Base-by-base conservation (phyloP, 306 rosid species). In the Sicyos edulis region DNA sequence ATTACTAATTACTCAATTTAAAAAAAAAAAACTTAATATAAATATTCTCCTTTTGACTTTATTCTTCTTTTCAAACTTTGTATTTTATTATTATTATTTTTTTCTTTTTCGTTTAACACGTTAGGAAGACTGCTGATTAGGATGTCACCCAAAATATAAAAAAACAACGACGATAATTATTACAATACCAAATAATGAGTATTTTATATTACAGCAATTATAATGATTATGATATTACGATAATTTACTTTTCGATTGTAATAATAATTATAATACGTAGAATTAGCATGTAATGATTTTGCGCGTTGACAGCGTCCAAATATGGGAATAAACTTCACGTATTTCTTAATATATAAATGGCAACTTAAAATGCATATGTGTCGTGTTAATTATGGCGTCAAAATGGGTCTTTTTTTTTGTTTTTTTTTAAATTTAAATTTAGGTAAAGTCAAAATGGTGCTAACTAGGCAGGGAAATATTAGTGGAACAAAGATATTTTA, bases 1-100 rank as follows among this genome's bases (percentile, higher is more conserved):
- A 7, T 5, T 7, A 16, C 10, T 6, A 45, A 74, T 13, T 50
- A 13, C 0, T 19, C 12, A n/a, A n/a, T n/a, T n/a, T n/a, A n/a
- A n/a, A n/a, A n/a, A n/a, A n/a, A n/a, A n/a, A n/a, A n/a, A n/a
- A 49, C 54, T 44, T 51, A 70, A 70, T 1, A 70, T 50, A 45
- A 69, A 68, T n/a, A 13, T 70, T 49, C 12, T 68, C 32, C 1
- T 22, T 68, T 32, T 51, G 24, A 50, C 59, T 52, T 70, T 54
- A 29, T 5, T 24, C 0, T 45, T 12, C 2, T 68, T 68, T 22
- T 22, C 54, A 66, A 45, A 54, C 37, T 20, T 16, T 12, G 55
- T 59, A 5, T 6, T 11, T 10, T n/a, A 15, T 40, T 26, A 26
- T 26, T 26, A 1, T 1, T 26, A 1, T 26, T 3, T 42, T 10